Evolutionary conservation across 2,329 filamentous ascomycete genomes (phyloP).

Genomic region (Fusarium scirpi): DNA sequence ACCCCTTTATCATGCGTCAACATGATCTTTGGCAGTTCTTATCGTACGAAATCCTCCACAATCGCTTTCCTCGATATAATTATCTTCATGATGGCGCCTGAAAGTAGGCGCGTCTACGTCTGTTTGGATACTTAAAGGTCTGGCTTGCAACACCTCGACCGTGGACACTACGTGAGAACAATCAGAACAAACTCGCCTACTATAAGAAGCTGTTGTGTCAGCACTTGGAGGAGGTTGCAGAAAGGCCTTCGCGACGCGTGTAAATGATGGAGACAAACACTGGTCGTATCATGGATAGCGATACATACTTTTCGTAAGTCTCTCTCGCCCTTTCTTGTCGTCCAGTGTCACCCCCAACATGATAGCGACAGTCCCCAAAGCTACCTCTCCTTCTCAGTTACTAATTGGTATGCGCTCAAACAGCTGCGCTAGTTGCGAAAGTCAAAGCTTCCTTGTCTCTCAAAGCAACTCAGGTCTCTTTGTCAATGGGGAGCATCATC

Average conservation of each 20-base stretch:
- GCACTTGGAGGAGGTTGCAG: background rate
- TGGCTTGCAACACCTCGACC: background rate
- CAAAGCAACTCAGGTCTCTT: background rate
- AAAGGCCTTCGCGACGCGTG: background rate
- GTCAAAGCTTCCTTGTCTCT: background rate
- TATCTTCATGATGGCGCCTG: background rate
- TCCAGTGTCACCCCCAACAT: background rate
- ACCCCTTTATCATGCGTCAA: constrained; percentile 13
- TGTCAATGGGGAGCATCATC: background rate
- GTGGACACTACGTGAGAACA: background rate
- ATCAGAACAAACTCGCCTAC: background rate
- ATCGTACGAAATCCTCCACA: background rate
- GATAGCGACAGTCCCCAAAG: background rate
- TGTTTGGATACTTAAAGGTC: background rate
- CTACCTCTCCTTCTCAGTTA: background rate
- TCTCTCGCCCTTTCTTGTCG: background rate
- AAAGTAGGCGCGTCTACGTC: background rate
- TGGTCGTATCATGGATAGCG: background rate
- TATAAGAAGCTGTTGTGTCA: background rate
- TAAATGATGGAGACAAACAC: background rate
- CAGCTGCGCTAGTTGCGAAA: background rate
- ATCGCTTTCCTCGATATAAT: background rate
- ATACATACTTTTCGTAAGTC: background rate
- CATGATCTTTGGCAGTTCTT: background rate
- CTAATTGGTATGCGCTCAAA: background rate